Conservation (phyloP, 116 monocot genomes). For the Cymodocea nodosa region DNA sequence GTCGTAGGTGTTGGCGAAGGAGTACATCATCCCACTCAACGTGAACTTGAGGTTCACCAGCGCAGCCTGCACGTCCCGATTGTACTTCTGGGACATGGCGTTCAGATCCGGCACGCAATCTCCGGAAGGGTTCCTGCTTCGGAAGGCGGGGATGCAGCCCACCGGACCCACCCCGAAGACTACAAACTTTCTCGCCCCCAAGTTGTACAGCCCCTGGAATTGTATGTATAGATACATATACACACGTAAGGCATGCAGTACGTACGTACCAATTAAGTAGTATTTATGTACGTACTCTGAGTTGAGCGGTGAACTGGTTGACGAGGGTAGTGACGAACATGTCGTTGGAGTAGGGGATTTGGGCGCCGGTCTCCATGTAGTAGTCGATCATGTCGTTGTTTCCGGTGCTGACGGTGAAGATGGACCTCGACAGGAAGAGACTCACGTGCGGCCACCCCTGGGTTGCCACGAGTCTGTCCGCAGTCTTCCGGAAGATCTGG, state of each 20-base stretch:
- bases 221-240: no score
- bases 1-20: constrained; percentile 8
- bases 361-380: neutral
- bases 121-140: neutral
- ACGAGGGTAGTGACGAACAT: constrained; percentile 8
- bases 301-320: constrained; percentile 6
- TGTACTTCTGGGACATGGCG: constrained; percentile 4
- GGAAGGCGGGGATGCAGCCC: constrained; percentile 6
- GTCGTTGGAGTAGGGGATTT: neutral
- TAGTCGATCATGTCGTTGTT: constrained; percentile 8
- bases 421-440: constrained; percentile 1
- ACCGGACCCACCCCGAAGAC: neutral
- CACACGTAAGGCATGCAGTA: no score
- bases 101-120: constrained; percentile 9
- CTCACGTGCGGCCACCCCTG: neutral
- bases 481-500: neutral
- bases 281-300: neutral
- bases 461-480: neutral
- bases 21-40: constrained; percentile 13
- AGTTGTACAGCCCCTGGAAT: constrained; percentile 1
- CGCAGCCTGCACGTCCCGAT: neutral
- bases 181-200: constrained; percentile 14
- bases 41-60: constrained; percentile 4
- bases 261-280: no score
- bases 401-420: constrained; percentile 7